Evolutionary conservation across 2,329 filamentous ascomycete species (phyloP).

Genomic region (Ophiostoma quercus): DNA sequence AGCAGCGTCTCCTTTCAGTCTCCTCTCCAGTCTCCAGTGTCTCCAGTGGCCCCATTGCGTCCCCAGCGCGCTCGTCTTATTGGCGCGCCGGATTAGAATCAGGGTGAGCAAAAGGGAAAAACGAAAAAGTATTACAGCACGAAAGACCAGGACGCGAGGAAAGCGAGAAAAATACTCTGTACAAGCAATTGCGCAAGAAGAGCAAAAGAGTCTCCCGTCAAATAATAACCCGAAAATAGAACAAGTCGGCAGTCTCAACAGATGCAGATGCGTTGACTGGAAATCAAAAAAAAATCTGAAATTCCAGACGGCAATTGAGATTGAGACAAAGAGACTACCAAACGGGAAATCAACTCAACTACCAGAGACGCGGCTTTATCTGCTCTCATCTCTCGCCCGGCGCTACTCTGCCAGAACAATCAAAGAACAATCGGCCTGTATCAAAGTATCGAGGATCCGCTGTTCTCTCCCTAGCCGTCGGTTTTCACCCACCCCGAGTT

Average conservation of each 20-base stretch:
- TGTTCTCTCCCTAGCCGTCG: neutral
- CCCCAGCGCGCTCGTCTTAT: neutral
- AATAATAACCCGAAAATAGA: neutral
- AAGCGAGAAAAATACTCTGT: neutral
- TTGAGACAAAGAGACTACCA: neutral
- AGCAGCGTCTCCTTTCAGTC: neutral
- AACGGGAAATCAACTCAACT: neutral
- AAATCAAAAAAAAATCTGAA: neutral
- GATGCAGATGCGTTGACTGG: neutral
- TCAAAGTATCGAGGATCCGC: neutral
- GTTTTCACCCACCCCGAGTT: neutral
- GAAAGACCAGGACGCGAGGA: neutral
- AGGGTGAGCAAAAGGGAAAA: neutral
- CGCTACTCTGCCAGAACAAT: conserved; percentile 19
- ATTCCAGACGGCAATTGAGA: neutral
- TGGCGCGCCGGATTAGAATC: conserved; percentile 9
- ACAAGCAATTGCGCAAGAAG: neutral
- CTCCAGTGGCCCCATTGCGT: neutral
- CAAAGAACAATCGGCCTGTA: conserved; percentile 15
- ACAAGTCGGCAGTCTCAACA: neutral
- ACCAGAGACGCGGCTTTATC: neutral
- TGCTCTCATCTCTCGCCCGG: conserved; percentile 19
- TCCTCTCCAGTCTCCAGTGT: too few species aligned
- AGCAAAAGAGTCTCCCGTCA: neutral
- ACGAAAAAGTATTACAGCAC: neutral